Evolutionary conservation across 306 rosid genomes (phyloP).

Genomic region (Pterocarpus santalinus): DNA sequence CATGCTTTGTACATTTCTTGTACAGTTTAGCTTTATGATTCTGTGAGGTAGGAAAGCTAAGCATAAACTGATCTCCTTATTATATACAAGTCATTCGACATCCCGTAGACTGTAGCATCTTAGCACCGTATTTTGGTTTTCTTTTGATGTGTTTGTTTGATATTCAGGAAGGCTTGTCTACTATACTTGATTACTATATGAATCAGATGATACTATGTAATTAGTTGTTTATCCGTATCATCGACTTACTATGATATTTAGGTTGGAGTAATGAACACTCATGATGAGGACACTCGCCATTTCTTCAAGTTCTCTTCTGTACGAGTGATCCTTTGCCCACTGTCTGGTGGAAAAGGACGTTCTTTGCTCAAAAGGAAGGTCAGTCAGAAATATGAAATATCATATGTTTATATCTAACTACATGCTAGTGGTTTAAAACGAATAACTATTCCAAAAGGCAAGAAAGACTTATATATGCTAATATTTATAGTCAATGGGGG

Average conservation of each 20-base stretch:
- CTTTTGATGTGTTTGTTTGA: neutral
- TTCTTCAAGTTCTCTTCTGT: conserved; percentile 91
- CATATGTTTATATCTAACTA: conserved; percentile 10
- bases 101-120: neutral
- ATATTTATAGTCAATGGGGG: too few relatives aligned
- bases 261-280: conserved; percentile 81
- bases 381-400: conserved; percentile 1
- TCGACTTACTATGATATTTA: conserved; percentile 43
- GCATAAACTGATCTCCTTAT: neutral
- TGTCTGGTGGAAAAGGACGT: conserved; percentile 79
- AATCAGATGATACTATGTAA: conserved; percentile 25
- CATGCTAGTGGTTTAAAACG: neutral
- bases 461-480: too few relatives aligned
- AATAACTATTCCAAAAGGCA: too few relatives aligned
- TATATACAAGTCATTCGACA: neutral
- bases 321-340: conserved; percentile 78
- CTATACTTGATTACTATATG: conserved; percentile 27
- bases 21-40: neutral
- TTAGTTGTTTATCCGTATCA: conserved; percentile 18
- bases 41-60: conserved; percentile 3
- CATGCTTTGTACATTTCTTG: neutral
- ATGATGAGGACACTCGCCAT: conserved; percentile 79
- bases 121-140: neutral
- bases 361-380: conserved; percentile 77
- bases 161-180: neutral